Conservation (phyloP, 352 stramenopile genomes). For the Blastocystis sp. region DNA sequence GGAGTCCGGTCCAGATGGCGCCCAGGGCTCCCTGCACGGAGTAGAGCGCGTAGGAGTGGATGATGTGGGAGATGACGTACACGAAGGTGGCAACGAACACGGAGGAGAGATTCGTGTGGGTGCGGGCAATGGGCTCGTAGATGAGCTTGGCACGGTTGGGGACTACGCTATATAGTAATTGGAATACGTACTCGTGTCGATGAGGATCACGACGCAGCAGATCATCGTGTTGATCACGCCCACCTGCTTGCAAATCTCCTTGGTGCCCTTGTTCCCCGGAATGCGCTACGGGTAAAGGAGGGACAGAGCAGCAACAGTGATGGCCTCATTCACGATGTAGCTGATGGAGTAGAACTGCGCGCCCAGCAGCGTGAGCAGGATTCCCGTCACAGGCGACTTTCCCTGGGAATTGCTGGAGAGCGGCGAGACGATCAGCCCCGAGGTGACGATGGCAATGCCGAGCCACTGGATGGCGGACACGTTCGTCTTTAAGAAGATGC, state of each 20-base stretch:
- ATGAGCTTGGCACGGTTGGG: conserved; percentile 13
- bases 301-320: background rate
- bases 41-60: conserved; percentile 37
- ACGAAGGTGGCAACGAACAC: background rate
- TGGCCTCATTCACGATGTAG: conserved; percentile 48
- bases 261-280: conserved; percentile 26
- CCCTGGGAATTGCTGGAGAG: background rate
- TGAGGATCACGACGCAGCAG: background rate
- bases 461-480: conserved; percentile 16
- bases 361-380: conserved; percentile 37
- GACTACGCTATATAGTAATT: background rate
- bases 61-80: conserved; percentile 12
- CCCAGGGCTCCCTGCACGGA: conserved; percentile 31
- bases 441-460: conserved; percentile 14
- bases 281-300: background rate
- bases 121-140: background rate
- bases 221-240: conserved; percentile 28
- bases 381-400: conserved; percentile 16
- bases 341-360: conserved; percentile 53
- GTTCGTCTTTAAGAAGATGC: conserved; percentile 6
- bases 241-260: conserved; percentile 32
- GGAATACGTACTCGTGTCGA: conserved; percentile 14
- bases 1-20: conserved; percentile 28
- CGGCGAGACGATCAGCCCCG: conserved; percentile 7
- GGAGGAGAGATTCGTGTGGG: background rate